These are phyloP conservation scores for Xylaria intraflava DNA, from an alignment of 495 filamentous ascomycete genomes.

Conservation along the genomic window DNA sequence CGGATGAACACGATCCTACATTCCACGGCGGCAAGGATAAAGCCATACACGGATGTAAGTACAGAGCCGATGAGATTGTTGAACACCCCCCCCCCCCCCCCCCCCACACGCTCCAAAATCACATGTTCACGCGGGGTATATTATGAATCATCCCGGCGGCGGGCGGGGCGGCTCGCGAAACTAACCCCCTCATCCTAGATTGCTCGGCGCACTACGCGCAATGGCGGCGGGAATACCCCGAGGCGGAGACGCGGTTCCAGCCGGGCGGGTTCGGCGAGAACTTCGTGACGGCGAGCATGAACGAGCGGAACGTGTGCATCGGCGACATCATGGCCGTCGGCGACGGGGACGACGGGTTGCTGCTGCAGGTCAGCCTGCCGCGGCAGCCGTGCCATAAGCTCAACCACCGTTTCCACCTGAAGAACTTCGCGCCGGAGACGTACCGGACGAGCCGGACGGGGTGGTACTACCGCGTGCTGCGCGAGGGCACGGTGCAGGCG, in stretches of 20 bases:
- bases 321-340: conserved; percentile 45
- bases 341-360: conserved; percentile 25
- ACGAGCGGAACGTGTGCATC: conserved; percentile 53
- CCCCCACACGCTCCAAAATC: too few species aligned
- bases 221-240: conserved; percentile 41
- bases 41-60: conserved; percentile 50
- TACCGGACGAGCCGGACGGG: conserved; percentile 47
- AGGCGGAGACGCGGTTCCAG: conserved; percentile 35
- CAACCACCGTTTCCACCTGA: conserved; percentile 49
- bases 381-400: conserved; percentile 53
- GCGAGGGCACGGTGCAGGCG: conserved; percentile 39
- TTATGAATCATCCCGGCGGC: not conserved
- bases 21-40: conserved; percentile 52
- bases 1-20: conserved; percentile 50
- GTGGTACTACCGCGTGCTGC: conserved; percentile 50
- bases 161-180: not conserved
- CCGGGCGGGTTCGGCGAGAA: conserved; percentile 55
- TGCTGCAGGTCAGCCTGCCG: conserved; percentile 42
- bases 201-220: conserved; percentile 46
- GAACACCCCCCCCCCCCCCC: too few species aligned
- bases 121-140: too few species aligned
- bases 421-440: conserved; percentile 47
- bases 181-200: conserved; percentile 23
- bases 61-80: too few species aligned
- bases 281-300: conserved; percentile 42